Percentiles rank a stretch among this genome's conserved stretches.
These are phyloP conservation scores for Eucalyptus pauciflora DNA, from an alignment of 345 rosid species.

Conservation along the genomic window DNA sequence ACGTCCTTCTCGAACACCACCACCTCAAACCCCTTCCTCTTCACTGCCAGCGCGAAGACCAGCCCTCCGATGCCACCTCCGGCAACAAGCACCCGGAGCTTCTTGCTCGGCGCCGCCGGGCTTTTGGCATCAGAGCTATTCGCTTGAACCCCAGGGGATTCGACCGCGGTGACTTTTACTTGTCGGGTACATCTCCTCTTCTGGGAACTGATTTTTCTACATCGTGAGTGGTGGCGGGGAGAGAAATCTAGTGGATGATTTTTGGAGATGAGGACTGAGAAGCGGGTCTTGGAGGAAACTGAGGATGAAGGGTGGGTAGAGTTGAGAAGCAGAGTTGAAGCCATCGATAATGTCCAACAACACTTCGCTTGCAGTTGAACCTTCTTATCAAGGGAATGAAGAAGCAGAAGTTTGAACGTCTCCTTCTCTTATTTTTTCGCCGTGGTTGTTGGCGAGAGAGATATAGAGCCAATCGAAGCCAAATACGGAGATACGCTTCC, in stretches of 20 bases:
- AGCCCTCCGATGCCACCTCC: constrained; percentile 96
- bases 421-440: not conserved
- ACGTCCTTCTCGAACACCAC: constrained; percentile 79
- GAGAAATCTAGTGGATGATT: constrained; percentile 25
- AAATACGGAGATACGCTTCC: not conserved
- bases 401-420: not conserved
- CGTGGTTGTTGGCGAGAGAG: not conserved
- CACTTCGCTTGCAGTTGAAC: not conserved
- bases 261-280: constrained; percentile 16
- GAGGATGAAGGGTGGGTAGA: constrained; percentile 31
- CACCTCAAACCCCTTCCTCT: constrained; percentile 80
- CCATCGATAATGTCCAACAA: not conserved
- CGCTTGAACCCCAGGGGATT: not conserved
- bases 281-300: constrained; percentile 34
- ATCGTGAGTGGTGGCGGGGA: constrained; percentile 7
- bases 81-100: constrained; percentile 62
- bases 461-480: not conserved
- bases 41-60: constrained; percentile 78
- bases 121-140: not conserved
- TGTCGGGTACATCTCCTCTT: constrained; percentile 11
- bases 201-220: constrained; percentile 1
- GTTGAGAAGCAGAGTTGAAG: constrained; percentile 43
- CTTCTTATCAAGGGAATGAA: not conserved
- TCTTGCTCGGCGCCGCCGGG: constrained; percentile 10
- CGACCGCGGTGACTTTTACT: constrained; percentile 30